These are phyloP conservation scores for Pichia ethanolica DNA, from an alignment of 805 yeast genomes.

Conservation along the genomic window DNA sequence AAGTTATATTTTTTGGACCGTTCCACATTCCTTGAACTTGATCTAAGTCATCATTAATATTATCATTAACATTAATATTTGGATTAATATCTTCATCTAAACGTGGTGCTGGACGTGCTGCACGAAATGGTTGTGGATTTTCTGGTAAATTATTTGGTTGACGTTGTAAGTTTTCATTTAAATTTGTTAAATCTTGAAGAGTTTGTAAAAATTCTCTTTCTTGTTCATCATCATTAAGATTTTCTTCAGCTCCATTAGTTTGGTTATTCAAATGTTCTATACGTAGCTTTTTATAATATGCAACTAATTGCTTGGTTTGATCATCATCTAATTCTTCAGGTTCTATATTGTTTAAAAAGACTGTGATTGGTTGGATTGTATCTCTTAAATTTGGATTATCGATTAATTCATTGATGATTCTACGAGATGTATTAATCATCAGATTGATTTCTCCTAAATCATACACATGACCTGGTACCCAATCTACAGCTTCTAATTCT, in stretches of 20 bases:
- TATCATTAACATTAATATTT: neutral
- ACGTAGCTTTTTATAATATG: neutral
- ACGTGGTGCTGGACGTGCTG: too few species aligned
- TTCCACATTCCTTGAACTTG: constrained; percentile 6
- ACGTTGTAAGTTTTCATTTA: too few species aligned
- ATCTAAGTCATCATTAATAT: neutral
- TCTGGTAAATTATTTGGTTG: too few species aligned
- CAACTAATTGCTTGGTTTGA: neutral
- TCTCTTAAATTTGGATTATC: neutral
- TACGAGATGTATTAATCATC: neutral
- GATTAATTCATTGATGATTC: neutral
- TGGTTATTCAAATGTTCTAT: neutral
- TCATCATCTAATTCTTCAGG: neutral
- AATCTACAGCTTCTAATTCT: neutral
- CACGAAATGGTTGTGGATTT: too few species aligned
- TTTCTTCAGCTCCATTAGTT: neutral
- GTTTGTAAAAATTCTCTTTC: neutral
- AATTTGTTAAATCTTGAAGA: constrained; percentile 10
- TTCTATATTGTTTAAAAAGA: neutral
- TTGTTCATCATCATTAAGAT: neutral
- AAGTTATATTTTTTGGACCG: constrained; percentile 11
- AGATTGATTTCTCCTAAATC: neutral
- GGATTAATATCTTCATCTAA: too few species aligned
- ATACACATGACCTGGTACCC: neutral
- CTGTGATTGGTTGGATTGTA: neutral